Conservation (phyloP, 2,329 filamentous ascomycete genomes). For the Alternaria metachromatica region DNA sequence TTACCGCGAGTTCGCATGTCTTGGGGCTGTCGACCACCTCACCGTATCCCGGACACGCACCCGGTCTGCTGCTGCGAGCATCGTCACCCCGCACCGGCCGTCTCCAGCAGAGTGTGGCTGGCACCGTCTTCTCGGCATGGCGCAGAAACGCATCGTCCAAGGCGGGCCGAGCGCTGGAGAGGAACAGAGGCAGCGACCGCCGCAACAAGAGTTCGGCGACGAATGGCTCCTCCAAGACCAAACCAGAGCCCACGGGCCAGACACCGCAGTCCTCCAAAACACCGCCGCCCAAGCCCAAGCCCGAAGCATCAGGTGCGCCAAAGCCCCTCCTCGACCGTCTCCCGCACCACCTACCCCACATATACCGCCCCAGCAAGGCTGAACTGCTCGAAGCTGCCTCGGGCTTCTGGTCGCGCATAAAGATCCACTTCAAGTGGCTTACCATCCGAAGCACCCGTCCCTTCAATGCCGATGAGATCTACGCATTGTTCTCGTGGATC, state of each 20-base stretch:
- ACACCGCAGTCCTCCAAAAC: slow-evolving; percentile 31
- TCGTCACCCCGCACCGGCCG: slow-evolving; percentile 5
- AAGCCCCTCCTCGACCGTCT: slow-evolving; percentile 63
- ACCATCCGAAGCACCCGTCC: slow-evolving; percentile 92
- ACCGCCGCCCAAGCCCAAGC: slow-evolving; percentile 29
- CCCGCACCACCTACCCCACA: slow-evolving; percentile 66
- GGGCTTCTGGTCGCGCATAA: slow-evolving; percentile 88
- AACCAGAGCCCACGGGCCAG: slow-evolving; percentile 17
- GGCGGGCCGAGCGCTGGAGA: slow-evolving; percentile 20
- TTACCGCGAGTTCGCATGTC: slow-evolving; percentile 14
- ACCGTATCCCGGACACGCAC: slow-evolving; percentile 17
- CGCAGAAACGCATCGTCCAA: slow-evolving; percentile 36
- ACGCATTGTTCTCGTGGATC: slow-evolving; percentile 94
- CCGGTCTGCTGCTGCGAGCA: slow-evolving; percentile 17
- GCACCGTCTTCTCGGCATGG: slow-evolving; percentile 39
- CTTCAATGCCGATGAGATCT: slow-evolving; percentile 96
- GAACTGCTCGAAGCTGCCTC: slow-evolving; percentile 90
- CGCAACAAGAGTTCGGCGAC: slow-evolving; percentile 50
- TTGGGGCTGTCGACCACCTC: slow-evolving; percentile 7
- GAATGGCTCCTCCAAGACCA: slow-evolving; percentile 31
- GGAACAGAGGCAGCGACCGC: slow-evolving; percentile 22
- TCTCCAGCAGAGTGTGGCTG: slow-evolving; percentile 30
- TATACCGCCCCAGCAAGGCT: slow-evolving; percentile 87
- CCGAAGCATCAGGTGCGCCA: slow-evolving; percentile 26
- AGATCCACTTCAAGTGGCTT: slow-evolving; percentile 96